phyloP scores from a whole-genome alignment of 371 early-diverging fungal genomes.

The Umbelopsis sp. region DNA sequence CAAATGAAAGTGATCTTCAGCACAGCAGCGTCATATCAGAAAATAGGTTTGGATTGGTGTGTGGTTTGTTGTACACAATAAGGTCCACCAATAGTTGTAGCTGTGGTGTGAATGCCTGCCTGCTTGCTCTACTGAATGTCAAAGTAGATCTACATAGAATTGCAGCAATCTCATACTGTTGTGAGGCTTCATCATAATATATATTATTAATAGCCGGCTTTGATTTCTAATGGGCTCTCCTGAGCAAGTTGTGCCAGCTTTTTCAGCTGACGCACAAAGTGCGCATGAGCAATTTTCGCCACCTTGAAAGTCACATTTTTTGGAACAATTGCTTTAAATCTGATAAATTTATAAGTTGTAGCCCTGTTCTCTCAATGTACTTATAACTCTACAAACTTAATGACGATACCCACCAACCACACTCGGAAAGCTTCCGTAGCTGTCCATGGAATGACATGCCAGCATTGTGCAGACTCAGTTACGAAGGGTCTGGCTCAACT shows the following conservation, averaged over 20 bases:
- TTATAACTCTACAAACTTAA: neutral
- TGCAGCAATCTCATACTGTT: neutral
- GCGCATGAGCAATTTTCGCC: conserved; percentile 15
- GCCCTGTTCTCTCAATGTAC: neutral
- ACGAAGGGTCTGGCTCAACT: conserved; percentile 31
- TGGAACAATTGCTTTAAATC: neutral
- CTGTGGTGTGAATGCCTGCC: too few species aligned
- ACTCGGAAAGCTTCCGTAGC: neutral
- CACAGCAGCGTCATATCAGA: too few species aligned
- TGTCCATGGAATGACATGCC: conserved; percentile 16
- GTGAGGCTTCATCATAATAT: too few species aligned
- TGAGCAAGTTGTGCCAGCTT: neutral
- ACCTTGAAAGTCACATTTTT: neutral
- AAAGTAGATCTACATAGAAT: neutral
- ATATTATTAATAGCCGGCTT: too few species aligned
- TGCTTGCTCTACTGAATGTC: too few species aligned
- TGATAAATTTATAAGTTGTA: neutral
- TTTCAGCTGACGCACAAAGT: neutral
- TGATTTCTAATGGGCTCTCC: too few species aligned
- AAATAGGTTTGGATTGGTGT: too few species aligned
- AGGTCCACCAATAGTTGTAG: too few species aligned
- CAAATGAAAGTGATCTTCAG: too few species aligned
- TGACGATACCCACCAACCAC: neutral
- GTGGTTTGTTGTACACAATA: too few species aligned
- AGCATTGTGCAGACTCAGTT: conserved; percentile 32